Conservation (phyloP, 2,329 filamentous ascomycete genomes). For the Fusarium graminum region DNA sequence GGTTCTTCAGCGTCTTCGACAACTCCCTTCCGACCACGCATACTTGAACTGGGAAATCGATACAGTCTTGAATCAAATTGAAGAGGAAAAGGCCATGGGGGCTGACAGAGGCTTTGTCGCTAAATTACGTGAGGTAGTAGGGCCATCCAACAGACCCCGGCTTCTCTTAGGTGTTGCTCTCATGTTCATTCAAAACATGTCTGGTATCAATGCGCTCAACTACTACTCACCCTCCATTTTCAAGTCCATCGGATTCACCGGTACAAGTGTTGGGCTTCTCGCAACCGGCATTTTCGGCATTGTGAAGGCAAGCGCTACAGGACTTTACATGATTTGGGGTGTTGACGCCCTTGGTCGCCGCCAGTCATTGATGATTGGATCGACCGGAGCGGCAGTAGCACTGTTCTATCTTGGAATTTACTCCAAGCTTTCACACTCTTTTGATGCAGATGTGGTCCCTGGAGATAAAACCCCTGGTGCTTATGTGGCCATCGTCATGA, state of each 20-base stretch:
- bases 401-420: slow-evolving; percentile 1
- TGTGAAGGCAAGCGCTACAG: slow-evolving; percentile 7
- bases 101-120: slow-evolving; percentile 1
- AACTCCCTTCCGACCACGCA: slow-evolving; percentile 1
- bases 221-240: slow-evolving; percentile 27
- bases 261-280: slow-evolving; percentile 13
- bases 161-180: slow-evolving; percentile 8
- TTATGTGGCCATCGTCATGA: slow-evolving; percentile 10
- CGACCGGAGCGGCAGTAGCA: neutral
- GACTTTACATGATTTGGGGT: slow-evolving; percentile 16
- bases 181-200: slow-evolving; percentile 20
- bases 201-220: slow-evolving; percentile 19
- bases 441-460: neutral
- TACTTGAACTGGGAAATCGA: slow-evolving; percentile 12
- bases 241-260: slow-evolving; percentile 32
- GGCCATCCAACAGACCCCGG: slow-evolving; percentile 5
- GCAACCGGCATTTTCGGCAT: slow-evolving; percentile 12
- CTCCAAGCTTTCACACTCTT: neutral
- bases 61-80: slow-evolving; percentile 1
- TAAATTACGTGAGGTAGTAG: slow-evolving; percentile 2
- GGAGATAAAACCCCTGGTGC: slow-evolving; percentile 7
- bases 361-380: slow-evolving; percentile 11
- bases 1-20: slow-evolving; percentile 6
- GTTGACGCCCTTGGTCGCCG: slow-evolving; percentile 10
- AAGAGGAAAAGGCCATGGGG: slow-evolving; percentile 6